phyloP scores from a whole-genome alignment of 1,284 basidiomycete genomes.

The Ceratobasidium theobromae region DNA sequence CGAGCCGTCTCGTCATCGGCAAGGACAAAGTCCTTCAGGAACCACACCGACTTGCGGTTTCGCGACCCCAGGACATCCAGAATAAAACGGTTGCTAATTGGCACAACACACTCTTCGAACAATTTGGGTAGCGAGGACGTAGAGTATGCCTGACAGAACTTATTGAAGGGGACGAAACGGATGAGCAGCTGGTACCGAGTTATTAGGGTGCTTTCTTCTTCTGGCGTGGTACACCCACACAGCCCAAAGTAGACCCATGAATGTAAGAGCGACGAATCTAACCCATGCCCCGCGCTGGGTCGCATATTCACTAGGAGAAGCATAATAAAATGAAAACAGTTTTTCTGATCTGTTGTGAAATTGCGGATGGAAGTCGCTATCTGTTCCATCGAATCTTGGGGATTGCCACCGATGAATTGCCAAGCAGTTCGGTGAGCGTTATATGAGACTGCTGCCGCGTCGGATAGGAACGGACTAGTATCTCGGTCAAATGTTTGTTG shows the following conservation, averaged over 20 bases:
- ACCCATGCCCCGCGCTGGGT: neutral
- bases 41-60: slow-evolving; percentile 45
- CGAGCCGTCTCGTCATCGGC: slow-evolving; percentile 25
- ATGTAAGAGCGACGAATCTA: neutral
- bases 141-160: slow-evolving; percentile 42
- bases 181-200: neutral
- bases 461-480: neutral
- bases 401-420: slow-evolving; percentile 35
- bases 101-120: slow-evolving; percentile 38
- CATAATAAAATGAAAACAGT: slow-evolving; percentile 42
- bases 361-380: slow-evolving; percentile 36
- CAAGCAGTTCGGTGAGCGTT: neutral
- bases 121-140: slow-evolving; percentile 39
- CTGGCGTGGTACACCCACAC: neutral
- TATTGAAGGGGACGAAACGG: slow-evolving; percentile 34
- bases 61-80: slow-evolving; percentile 40
- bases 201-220: neutral
- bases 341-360: slow-evolving; percentile 37
- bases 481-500: neutral
- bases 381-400: slow-evolving; percentile 44
- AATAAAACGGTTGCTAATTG: slow-evolving; percentile 36
- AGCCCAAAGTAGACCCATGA: slow-evolving; percentile 13
- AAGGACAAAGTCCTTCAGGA: slow-evolving; percentile 44
- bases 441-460: neutral
- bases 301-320: slow-evolving; percentile 28